Conservation (phyloP, 192 early-diverging fungal species). For the Podila clonocystis region DNA sequence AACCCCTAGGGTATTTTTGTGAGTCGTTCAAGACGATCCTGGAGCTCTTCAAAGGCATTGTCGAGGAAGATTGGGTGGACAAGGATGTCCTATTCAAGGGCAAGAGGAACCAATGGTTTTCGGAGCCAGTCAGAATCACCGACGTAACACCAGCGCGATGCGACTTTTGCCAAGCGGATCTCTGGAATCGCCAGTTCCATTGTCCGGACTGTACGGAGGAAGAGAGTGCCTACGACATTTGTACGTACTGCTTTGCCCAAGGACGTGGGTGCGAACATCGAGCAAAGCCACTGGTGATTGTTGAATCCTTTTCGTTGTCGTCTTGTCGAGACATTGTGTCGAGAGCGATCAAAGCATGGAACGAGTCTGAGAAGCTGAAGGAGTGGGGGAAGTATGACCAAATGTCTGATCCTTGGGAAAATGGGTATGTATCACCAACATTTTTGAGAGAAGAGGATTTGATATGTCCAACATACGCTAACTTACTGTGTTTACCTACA, state of each 20-base stretch:
- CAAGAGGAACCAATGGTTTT: background rate
- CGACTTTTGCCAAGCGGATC: conserved; percentile 32
- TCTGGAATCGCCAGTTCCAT: conserved; percentile 42
- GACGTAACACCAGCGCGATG: conserved; percentile 22
- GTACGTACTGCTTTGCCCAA: conserved; percentile 12
- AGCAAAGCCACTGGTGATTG: conserved; percentile 15
- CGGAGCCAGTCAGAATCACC: conserved; percentile 8
- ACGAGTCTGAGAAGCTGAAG: conserved; percentile 16
- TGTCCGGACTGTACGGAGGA: conserved; percentile 13
- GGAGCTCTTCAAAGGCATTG: conserved; percentile 16
- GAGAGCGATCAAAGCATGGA: conserved; percentile 30
- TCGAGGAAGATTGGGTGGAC: conserved; percentile 46
- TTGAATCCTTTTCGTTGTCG: conserved; percentile 33
- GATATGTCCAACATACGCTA: background rate
- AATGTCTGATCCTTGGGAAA: conserved; percentile 14
- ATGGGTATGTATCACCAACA: background rate
- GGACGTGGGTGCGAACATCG: conserved; percentile 42
- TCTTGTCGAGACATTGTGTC: conserved; percentile 10
- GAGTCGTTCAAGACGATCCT: conserved; percentile 25
- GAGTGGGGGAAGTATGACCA: conserved; percentile 2
- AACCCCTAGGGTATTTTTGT: conserved; percentile 20
- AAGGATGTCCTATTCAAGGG: background rate
- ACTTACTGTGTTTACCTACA: background rate
- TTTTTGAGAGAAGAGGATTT: no score
- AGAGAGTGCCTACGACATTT: conserved; percentile 25